Conservation (phyloP, 169 alveolate species). For the Cryptosporidium ubiquitum region DNA sequence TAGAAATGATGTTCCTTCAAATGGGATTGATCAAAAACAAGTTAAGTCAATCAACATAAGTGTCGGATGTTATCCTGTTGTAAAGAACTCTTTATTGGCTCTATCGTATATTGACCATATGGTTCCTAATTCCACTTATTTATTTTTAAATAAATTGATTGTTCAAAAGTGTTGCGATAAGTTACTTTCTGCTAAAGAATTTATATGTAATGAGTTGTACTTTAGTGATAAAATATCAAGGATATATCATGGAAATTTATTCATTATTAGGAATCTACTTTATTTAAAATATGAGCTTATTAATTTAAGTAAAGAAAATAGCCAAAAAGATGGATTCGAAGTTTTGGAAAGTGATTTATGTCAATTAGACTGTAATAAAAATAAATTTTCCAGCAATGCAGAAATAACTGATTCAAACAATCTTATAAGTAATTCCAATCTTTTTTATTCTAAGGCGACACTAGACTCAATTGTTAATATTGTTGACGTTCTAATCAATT, state of each 20-base stretch:
- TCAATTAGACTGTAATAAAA: neutral
- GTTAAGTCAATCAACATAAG: neutral
- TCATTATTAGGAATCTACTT: slow-evolving; percentile 37
- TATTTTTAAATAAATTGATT: slow-evolving; percentile 13
- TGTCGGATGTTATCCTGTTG: slow-evolving; percentile 36
- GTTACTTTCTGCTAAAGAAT: slow-evolving; percentile 36
- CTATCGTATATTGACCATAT: slow-evolving; percentile 42
- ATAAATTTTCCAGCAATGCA: neutral
- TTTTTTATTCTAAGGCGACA: neutral
- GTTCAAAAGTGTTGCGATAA: slow-evolving; percentile 49
- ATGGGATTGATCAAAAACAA: neutral
- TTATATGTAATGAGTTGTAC: slow-evolving; percentile 17
- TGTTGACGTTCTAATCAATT: neutral
- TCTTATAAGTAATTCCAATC: neutral
- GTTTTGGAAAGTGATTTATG: neutral
- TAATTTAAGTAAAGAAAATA: slow-evolving; percentile 4
- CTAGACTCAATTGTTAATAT: slow-evolving; percentile 11
- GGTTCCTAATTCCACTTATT: slow-evolving; percentile 38
- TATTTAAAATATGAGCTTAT: slow-evolving; percentile 55
- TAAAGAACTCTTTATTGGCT: slow-evolving; percentile 33
- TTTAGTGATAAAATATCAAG: slow-evolving; percentile 17
- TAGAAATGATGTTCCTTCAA: neutral
- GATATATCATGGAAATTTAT: slow-evolving; percentile 58
- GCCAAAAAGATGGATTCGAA: neutral
- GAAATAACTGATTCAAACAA: neutral